These are phyloP conservation scores for Lagenaria siceraria DNA, from an alignment of 306 rosid genomes.

Conservation along the genomic window DNA sequence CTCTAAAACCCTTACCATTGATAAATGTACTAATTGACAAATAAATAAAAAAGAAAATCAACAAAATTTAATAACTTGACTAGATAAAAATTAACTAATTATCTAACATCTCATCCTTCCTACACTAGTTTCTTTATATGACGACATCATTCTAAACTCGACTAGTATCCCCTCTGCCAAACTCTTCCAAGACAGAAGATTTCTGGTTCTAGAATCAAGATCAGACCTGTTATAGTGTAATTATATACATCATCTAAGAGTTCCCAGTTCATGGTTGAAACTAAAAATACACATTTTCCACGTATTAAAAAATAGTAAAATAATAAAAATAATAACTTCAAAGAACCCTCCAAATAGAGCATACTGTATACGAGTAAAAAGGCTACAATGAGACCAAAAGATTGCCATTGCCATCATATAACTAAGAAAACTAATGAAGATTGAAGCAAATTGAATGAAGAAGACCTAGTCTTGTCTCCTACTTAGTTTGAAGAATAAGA, in stretches of 20 bases:
- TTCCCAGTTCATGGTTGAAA: neutral
- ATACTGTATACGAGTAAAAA: neutral
- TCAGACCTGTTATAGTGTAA: neutral
- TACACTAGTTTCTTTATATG: neutral
- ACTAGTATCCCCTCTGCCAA: neutral
- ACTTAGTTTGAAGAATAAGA: neutral
- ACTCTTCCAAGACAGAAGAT: neutral
- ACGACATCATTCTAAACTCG: neutral
- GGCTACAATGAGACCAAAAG: neutral
- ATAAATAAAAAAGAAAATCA: neutral
- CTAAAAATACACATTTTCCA: neutral
- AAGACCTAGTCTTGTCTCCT: neutral
- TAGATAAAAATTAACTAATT: neutral
- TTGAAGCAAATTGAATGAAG: neutral
- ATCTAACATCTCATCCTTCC: neutral
- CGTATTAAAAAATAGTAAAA: neutral
- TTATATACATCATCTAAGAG: neutral
- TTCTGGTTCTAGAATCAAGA: neutral
- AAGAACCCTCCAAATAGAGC: neutral
- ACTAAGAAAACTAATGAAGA: neutral
- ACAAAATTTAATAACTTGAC: neutral
- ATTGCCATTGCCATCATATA: neutral
- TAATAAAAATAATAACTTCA: neutral
- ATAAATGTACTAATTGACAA: neutral
- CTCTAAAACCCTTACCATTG: neutral